These are phyloP conservation scores for Agapanthus africanus DNA, from an alignment of 106 monocot species.

Conservation along the genomic window DNA sequence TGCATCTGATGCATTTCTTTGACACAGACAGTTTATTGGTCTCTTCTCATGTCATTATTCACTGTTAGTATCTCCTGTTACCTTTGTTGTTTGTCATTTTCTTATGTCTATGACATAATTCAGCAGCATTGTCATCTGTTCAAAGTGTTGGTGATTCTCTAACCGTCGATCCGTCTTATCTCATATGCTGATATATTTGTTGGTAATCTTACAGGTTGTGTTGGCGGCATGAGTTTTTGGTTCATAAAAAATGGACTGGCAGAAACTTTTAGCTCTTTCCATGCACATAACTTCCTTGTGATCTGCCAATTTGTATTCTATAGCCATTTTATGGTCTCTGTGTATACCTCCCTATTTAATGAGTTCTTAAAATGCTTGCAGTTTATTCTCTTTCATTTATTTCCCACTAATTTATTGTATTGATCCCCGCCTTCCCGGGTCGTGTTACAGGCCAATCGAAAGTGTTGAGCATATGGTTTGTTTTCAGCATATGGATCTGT, in stretches of 20 bases:
- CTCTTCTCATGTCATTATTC: conserved; percentile 58
- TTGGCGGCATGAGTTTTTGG: no score
- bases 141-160: no score
- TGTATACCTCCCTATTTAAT: not conserved
- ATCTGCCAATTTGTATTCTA: not conserved
- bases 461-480: conserved; percentile 53
- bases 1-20: conserved; percentile 28
- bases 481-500: conserved; percentile 84
- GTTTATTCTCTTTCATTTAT: not conserved
- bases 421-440: no score
- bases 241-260: conserved; percentile 70
- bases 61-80: conserved; percentile 35
- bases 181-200: no score
- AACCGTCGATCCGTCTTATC: no score
- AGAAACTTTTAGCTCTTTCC: conserved; percentile 41
- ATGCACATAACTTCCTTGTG: conserved; percentile 33
- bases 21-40: conserved; percentile 45
- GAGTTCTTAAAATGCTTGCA: not conserved
- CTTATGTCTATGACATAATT: not conserved
- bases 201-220: no score
- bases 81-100: not conserved
- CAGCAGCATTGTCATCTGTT: no score
- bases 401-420: not conserved
- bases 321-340: not conserved
- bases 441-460: conserved; percentile 40